These are phyloP conservation scores for Helicocarpus griseus DNA, from an alignment of 2,329 filamentous ascomycete species.

Conservation along the genomic window DNA sequence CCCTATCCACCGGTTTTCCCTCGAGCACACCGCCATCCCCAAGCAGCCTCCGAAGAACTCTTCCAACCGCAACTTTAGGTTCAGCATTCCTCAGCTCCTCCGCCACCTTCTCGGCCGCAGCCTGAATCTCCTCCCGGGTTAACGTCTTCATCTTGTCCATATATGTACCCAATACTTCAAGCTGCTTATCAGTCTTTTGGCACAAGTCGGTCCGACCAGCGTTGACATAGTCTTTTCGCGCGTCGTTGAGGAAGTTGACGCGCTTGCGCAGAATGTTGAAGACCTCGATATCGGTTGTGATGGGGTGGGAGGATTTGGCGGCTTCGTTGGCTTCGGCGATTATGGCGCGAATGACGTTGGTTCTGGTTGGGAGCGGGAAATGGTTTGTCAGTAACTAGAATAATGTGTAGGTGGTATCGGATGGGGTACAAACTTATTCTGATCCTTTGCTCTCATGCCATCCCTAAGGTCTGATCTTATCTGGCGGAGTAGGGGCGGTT, in stretches of 20 bases:
- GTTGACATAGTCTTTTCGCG: constrained; percentile 31
- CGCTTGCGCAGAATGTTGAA: constrained; percentile 39
- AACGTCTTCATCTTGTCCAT: constrained; percentile 33
- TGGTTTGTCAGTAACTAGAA: too few species aligned
- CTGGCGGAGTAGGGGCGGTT: constrained; percentile 34
- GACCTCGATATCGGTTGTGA: constrained; percentile 38
- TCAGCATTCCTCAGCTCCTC: constrained; percentile 25
- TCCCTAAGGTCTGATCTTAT: constrained; percentile 38
- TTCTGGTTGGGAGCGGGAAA: constrained; percentile 17
- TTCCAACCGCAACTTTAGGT: constrained; percentile 27
- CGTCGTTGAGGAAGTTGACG: constrained; percentile 26
- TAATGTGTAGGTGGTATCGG: not conserved
- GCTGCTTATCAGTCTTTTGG: constrained; percentile 36
- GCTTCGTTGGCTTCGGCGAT: constrained; percentile 42
- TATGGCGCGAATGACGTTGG: constrained; percentile 40
- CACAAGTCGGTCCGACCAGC: constrained; percentile 36
- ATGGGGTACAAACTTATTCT: constrained; percentile 26
- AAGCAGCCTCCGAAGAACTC: constrained; percentile 34
- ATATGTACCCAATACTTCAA: constrained; percentile 37
- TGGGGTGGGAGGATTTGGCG: constrained; percentile 36
- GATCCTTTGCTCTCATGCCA: constrained; percentile 42
- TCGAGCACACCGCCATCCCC: constrained; percentile 32
- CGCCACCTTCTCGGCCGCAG: constrained; percentile 27
- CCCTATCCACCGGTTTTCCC: constrained; percentile 34
- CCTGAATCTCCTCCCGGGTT: constrained; percentile 30